Evolutionary conservation across 331 rosid genomes (phyloP), one percentile per base, ranked within the genome.

Genomic region (Acacia concinna): DNA sequence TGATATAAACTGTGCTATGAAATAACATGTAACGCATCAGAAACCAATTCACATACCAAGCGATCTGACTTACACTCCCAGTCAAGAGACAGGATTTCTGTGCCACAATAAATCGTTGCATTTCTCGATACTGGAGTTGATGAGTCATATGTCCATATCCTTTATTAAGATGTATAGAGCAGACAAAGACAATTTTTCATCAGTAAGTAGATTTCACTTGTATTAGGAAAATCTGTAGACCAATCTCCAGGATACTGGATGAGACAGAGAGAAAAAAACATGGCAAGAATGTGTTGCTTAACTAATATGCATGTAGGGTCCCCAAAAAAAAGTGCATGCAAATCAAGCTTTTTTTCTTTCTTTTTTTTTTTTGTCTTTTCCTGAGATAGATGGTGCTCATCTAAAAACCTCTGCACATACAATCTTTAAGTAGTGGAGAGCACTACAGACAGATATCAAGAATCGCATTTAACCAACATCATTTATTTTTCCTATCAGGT

Each of bases 61-160:
- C 97, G 93, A 65, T 92, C 97, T 28, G 97, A 95, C 90, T 95
- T 95, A 81, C 97, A 92, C 77, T 95, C 97, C 98, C 97, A 95
- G 76, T 92, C 99, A 77, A 95, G 95, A 6, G 97, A 92, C 90
- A 91, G 73, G 31, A 92, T 89, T 84, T 95, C 97, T 25, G 97
- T 86, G 75, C 97, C 99, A 79, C 99, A 91, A 80, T 91, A 95
- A 57, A 95, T 95, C 72, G 99, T 95, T 74, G 99, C 99, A 84
- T 95, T 92, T 90, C 99, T 91, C 44, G 97, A 92, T 49, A 88
- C 92, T 12, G 97, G 89, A 77, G 97, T 88, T 68, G 96, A 86
- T 25, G 97, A 82, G 82, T 95, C 99, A 59, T 92, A 95, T 3
- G 93, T 90, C 99, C 99, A 95, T 85, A 95, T 90, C 92, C 99